Conservation (phyloP, 345 rosid species). For the Mercurialis annua region DNA sequence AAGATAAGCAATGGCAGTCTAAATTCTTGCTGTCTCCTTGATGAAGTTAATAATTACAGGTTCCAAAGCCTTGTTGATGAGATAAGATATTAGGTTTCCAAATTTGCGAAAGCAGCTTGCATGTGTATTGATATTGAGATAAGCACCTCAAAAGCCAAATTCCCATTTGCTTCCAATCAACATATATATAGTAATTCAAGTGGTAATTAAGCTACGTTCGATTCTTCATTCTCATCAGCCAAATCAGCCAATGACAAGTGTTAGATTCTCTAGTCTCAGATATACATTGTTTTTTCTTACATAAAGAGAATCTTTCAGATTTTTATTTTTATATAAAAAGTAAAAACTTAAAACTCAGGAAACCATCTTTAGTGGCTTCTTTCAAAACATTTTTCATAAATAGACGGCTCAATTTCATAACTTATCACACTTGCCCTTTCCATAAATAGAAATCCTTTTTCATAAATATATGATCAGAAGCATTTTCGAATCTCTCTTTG, state of each 20-base stretch:
- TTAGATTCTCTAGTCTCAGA: slow-evolving; percentile 21
- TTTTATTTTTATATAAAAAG: neutral
- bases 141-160: slow-evolving; percentile 46
- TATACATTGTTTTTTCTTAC: neutral
- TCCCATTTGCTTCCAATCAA: slow-evolving; percentile 32
- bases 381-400: neutral
- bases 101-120: slow-evolving; percentile 16
- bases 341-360: neutral
- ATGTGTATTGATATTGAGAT: slow-evolving; percentile 23
- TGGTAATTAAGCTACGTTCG: slow-evolving; percentile 5
- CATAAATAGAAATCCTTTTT: slow-evolving; percentile 8
- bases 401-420: slow-evolving; percentile 4
- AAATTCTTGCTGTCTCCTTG: neutral
- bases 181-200: slow-evolving; percentile 10
- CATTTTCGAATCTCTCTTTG: slow-evolving; percentile 22
- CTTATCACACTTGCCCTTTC: slow-evolving; percentile 26
- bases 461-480: slow-evolving; percentile 5
- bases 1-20: too few relatives aligned
- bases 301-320: neutral
- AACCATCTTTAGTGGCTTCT: slow-evolving; percentile 5
- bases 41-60: neutral
- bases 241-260: slow-evolving; percentile 35
- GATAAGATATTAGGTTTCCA: slow-evolving; percentile 17
- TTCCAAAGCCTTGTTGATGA: slow-evolving; percentile 5
- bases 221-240: slow-evolving; percentile 35